A percentile compares a stretch with the other conserved stretches of the same genome.
Conservation (phyloP, 2,329 filamentous ascomycete genomes). For the Penicillium sp. region DNA sequence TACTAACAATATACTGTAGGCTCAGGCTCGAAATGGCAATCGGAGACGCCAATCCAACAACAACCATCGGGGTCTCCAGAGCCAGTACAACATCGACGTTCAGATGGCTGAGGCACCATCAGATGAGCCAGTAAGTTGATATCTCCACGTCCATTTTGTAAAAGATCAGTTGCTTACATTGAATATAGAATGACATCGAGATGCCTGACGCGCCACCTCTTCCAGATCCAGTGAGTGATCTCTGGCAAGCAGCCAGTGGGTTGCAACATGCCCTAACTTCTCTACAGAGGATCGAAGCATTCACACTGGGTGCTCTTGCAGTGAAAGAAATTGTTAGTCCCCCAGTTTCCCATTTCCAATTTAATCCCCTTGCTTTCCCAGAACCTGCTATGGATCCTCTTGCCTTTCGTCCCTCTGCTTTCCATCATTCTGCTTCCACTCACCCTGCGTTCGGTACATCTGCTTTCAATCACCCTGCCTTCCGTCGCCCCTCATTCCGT, state of each 20-base stretch:
- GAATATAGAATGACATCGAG: slow-evolving; percentile 8
- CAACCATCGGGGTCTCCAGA: neutral
- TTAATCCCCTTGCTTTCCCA: neutral
- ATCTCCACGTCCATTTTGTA: neutral
- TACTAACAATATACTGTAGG: neutral
- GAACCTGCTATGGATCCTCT: neutral
- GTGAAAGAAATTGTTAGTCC: slow-evolving; percentile 1
- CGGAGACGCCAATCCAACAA: neutral
- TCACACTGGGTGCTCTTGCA: neutral
- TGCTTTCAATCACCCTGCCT: neutral
- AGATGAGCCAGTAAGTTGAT: slow-evolving; percentile 2
- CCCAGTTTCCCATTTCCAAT: neutral
- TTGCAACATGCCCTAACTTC: neutral
- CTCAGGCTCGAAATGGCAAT: neutral
- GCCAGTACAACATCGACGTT: neutral
- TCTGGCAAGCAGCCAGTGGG: neutral
- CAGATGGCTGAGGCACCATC: neutral
- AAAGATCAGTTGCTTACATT: neutral
- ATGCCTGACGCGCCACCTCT: slow-evolving; percentile 20
- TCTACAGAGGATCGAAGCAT: neutral
- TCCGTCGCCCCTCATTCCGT: neutral
- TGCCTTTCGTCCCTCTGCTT: neutral
- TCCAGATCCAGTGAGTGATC: slow-evolving; percentile 1
- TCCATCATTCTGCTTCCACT: neutral
- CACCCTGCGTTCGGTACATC: too few relatives aligned